phyloP scores from a whole-genome alignment of 805 yeast species.

The Myxozyma vanderwaltii region DNA sequence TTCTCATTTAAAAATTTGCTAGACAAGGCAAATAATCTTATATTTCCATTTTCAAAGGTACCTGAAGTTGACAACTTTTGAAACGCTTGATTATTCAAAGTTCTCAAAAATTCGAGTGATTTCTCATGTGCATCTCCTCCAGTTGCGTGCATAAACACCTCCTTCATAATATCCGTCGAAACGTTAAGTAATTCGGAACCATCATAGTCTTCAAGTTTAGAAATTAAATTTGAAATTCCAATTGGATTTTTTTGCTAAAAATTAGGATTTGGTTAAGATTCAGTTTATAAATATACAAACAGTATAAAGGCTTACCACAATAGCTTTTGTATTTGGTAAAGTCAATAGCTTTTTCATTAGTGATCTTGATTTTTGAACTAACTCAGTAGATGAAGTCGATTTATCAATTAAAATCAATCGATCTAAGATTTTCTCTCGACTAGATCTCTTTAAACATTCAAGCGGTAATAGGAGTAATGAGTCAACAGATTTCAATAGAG shows the following conservation, averaged over 20 bases:
- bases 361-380: background rate
- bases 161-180: constrained; percentile 5
- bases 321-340: constrained; percentile 23
- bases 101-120: background rate
- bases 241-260: constrained; percentile 13
- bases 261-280: constrained; percentile 50
- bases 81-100: constrained; percentile 1
- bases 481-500: background rate
- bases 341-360: constrained; percentile 10
- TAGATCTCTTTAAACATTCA: constrained; percentile 5
- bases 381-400: background rate
- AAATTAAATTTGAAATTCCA: constrained; percentile 1
- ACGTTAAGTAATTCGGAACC: background rate
- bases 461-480: constrained; percentile 11
- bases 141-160: constrained; percentile 12
- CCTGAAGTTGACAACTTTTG: background rate
- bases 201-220: background rate
- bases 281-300: too few relatives aligned
- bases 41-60: background rate
- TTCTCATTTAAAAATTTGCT: background rate
- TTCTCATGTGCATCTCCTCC: constrained; percentile 1
- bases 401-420: constrained; percentile 13
- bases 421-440: constrained; percentile 23
- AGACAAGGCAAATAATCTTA: background rate
- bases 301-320: constrained; percentile 21